phyloP scores from a whole-genome alignment of 2,329 filamentous ascomycete species.

The Fusarium camptoceras region DNA sequence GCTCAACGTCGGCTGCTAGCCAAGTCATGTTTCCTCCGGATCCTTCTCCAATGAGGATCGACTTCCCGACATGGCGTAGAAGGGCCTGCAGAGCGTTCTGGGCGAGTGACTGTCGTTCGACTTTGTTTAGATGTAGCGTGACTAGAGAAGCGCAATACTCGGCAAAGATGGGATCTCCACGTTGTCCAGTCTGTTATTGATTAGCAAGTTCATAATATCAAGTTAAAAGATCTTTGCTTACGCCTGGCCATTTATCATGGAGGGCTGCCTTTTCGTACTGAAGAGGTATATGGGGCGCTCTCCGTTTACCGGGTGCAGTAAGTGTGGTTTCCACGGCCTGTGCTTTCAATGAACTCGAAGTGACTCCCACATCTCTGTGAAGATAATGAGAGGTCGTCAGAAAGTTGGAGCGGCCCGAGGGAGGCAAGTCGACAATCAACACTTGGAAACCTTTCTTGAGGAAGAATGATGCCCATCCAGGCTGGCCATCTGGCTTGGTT shows the following conservation, averaged over 20 bases:
- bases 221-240: background rate
- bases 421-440: slow-evolving; percentile 58
- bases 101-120: slow-evolving; percentile 48
- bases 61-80: slow-evolving; percentile 56
- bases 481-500: slow-evolving; percentile 59
- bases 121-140: slow-evolving; percentile 48
- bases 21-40: slow-evolving; percentile 60
- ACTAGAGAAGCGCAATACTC: slow-evolving; percentile 59
- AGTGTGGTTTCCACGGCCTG: slow-evolving; percentile 47
- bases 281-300: slow-evolving; percentile 17
- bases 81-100: slow-evolving; percentile 56
- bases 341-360: slow-evolving; percentile 34
- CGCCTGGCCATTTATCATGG: slow-evolving; percentile 57
- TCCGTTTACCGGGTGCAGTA: slow-evolving; percentile 47
- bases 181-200: slow-evolving; percentile 47
- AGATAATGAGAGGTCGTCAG: slow-evolving; percentile 36
- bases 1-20: slow-evolving; percentile 61
- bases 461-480: slow-evolving; percentile 61
- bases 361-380: slow-evolving; percentile 34
- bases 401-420: slow-evolving; percentile 53
- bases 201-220: background rate
- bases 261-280: slow-evolving; percentile 43
- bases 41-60: slow-evolving; percentile 62
- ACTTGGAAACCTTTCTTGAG: slow-evolving; percentile 56
- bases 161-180: slow-evolving; percentile 62